Evolutionary conservation across 441 rosid genomes (phyloP).

Genomic region (Aleurites moluccanus): DNA sequence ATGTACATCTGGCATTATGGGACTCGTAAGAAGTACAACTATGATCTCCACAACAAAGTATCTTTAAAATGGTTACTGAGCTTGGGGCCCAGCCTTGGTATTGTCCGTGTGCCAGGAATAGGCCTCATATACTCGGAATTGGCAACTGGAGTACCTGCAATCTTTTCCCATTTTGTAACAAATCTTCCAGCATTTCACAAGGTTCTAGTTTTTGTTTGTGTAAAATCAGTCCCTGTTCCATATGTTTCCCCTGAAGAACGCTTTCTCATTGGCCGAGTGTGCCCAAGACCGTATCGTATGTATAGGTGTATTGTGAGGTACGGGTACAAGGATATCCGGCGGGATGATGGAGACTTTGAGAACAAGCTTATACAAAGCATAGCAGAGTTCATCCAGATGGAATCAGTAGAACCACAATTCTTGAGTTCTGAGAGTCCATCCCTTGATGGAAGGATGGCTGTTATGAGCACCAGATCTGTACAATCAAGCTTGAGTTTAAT

Average conservation of each 20-base stretch:
- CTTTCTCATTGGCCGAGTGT: conserved; percentile 86
- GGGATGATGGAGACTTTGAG: conserved; percentile 81
- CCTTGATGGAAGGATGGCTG: conserved; percentile 93
- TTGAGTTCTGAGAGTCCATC: conserved; percentile 54
- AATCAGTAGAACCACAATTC: conserved; percentile 67
- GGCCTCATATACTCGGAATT: conserved; percentile 88
- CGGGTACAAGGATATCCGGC: conserved; percentile 89
- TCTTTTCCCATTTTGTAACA: conserved; percentile 90
- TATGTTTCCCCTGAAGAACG: conserved; percentile 82
- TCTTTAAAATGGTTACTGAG: conserved; percentile 85
- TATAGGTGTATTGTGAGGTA: conserved; percentile 92
- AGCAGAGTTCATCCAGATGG: conserved; percentile 96
- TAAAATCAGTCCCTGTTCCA: conserved; percentile 94
- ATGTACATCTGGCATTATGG: conserved; percentile 97
- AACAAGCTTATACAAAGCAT: conserved; percentile 79
- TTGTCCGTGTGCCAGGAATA: conserved; percentile 92
- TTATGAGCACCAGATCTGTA: conserved; percentile 60
- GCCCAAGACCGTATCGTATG: conserved; percentile 93
- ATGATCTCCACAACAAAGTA: conserved; percentile 90
- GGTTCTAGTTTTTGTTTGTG: conserved; percentile 86
- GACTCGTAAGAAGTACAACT: conserved; percentile 77
- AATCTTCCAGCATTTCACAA: conserved; percentile 92
- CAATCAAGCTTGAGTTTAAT: conserved; percentile 53
- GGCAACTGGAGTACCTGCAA: conserved; percentile 90
- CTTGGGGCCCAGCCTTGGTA: conserved; percentile 91